A percentile compares a stretch with the other conserved stretches of the same genome.
Conservation (phyloP, 108 stramenopile species). For the Cyclostephanos tholiformis region DNA sequence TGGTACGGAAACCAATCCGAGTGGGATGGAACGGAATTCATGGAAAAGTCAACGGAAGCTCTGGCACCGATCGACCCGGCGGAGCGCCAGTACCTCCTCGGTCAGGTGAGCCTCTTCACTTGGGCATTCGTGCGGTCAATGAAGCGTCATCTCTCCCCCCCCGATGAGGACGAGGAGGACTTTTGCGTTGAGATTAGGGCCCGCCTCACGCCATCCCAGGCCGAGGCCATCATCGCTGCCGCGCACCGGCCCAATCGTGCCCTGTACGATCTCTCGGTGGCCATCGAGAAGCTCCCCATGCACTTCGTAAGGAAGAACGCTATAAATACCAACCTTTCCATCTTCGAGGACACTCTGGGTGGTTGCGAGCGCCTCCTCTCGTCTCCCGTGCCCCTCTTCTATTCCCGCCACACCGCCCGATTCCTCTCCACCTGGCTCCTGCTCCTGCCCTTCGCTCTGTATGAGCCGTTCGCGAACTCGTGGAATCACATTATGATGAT, state of each 20-base stretch:
- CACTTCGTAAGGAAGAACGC: slow-evolving; percentile 64
- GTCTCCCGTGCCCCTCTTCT: slow-evolving; percentile 67
- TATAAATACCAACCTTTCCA: slow-evolving; percentile 55
- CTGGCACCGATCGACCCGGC: slow-evolving; percentile 17
- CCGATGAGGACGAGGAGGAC: slow-evolving; percentile 59
- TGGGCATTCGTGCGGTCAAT: slow-evolving; percentile 72
- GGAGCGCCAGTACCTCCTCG: slow-evolving; percentile 50
- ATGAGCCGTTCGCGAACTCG: slow-evolving; percentile 56
- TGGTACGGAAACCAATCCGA: slow-evolving; percentile 48
- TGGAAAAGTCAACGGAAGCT: slow-evolving; percentile 14
- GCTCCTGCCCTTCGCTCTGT: slow-evolving; percentile 65
- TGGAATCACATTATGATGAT: slow-evolving; percentile 78
- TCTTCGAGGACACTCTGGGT: slow-evolving; percentile 71
- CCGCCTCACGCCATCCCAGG: slow-evolving; percentile 49
- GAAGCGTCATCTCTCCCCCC: slow-evolving; percentile 67
- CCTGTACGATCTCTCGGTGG: slow-evolving; percentile 55
- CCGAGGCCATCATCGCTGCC: slow-evolving; percentile 56
- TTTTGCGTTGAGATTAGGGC: slow-evolving; percentile 52
- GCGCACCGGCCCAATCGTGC: slow-evolving; percentile 70
- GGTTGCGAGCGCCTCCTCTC: slow-evolving; percentile 55
- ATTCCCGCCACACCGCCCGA: slow-evolving; percentile 69
- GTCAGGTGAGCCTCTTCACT: slow-evolving; percentile 52
- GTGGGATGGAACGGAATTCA: slow-evolving; percentile 28
- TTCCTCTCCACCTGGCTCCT: slow-evolving; percentile 72
- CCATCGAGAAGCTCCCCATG: slow-evolving; percentile 75